A percentile compares a stretch with the other conserved stretches of the same genome.
These are phyloP conservation scores for Tieghemiomyces parasiticus DNA, from an alignment of 192 early-diverging fungal genomes.

Conservation along the genomic window DNA sequence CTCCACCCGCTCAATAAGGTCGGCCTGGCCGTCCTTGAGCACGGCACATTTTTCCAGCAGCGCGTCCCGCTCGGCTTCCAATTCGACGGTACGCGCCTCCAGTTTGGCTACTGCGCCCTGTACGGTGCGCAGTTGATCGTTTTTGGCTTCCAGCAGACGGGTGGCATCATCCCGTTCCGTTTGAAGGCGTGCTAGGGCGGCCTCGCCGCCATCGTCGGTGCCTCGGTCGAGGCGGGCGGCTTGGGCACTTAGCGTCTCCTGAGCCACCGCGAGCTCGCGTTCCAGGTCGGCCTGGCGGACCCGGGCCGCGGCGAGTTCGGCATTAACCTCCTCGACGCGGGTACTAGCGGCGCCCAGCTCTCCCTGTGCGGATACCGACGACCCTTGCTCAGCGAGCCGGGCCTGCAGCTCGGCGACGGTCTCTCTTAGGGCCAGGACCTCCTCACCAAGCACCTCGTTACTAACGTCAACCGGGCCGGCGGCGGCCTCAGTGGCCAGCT, in stretches of 20 bases:
- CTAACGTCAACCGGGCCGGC: neutral
- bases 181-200: neutral
- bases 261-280: conserved; percentile 13
- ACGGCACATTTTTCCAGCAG: conserved; percentile 35
- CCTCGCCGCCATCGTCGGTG: neutral
- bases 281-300: conserved; percentile 9
- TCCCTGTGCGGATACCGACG: no score
- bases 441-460: conserved; percentile 6
- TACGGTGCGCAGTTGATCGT: conserved; percentile 25
- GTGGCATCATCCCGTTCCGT: neutral
- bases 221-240: conserved; percentile 3
- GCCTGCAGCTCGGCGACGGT: neutral
- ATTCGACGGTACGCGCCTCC: conserved; percentile 32
- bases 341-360: no score
- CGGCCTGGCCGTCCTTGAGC: conserved; percentile 13
- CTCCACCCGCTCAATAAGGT: conserved; percentile 25
- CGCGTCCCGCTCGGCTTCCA: conserved; percentile 31
- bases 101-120: conserved; percentile 39
- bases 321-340: neutral
- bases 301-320: conserved; percentile 8
- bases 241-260: conserved; percentile 11
- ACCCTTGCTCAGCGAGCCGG: no score
- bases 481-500: neutral
- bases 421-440: conserved; percentile 5
- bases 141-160: conserved; percentile 17